A percentile compares a stretch with the other conserved stretches of the same genome.
Conservation (phyloP, 805 yeast genomes). For the Suhomyces xylopsoci region DNA sequence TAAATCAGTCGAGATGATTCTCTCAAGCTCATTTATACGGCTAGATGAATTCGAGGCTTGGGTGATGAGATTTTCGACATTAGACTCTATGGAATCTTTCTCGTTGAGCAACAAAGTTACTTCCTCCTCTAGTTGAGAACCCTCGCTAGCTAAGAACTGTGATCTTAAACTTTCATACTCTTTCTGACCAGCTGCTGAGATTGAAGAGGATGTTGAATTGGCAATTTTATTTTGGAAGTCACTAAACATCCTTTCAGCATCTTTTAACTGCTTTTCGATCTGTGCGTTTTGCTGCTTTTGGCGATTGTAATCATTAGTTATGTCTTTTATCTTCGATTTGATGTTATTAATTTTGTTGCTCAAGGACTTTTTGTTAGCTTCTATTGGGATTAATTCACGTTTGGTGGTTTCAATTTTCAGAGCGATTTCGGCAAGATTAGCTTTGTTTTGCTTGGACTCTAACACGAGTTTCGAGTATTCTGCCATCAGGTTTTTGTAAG, state of each 20-base stretch:
- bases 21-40: conserved; percentile 40
- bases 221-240: conserved; percentile 28
- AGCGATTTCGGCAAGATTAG: conserved; percentile 33
- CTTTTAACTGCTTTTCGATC: conserved; percentile 47
- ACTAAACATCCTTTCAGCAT: conserved; percentile 30
- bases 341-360: conserved; percentile 45
- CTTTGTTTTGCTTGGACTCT: conserved; percentile 39
- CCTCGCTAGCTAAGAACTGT: conserved; percentile 51
- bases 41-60: conserved; percentile 37
- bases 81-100: conserved; percentile 38
- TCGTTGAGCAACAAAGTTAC: conserved; percentile 41
- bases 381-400: conserved; percentile 57
- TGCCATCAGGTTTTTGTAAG: conserved; percentile 26
- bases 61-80: conserved; percentile 19
- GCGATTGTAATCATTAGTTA: conserved; percentile 49
- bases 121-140: conserved; percentile 55
- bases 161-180: conserved; percentile 61
- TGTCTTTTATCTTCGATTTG: conserved; percentile 47
- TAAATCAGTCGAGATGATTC: conserved; percentile 31
- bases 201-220: conserved; percentile 15
- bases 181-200: conserved; percentile 50
- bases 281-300: conserved; percentile 45
- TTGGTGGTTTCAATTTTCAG: conserved; percentile 43
- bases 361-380: conserved; percentile 51
- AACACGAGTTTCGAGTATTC: conserved; percentile 48